Evolutionary conservation across 2,329 filamentous ascomycete genomes (phyloP), one percentile per base, ranked within the genome.

Genomic region (Pseudophaeomoniella oleicola): DNA sequence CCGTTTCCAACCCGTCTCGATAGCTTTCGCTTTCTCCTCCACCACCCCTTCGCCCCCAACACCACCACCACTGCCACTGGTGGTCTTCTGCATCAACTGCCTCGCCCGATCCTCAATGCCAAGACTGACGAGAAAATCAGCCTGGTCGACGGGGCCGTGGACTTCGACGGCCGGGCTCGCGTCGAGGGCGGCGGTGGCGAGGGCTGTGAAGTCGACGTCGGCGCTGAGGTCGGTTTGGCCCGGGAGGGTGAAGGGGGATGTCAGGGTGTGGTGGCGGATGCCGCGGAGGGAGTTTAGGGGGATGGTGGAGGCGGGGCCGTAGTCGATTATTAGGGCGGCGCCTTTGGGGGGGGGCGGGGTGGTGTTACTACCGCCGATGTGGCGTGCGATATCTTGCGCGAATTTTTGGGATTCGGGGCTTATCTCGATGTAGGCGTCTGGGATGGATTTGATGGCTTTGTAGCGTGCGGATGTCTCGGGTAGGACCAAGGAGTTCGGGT

Each of bases 241-340:
- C 0, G 90, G 82, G 4, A 74, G 67, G 1, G 72, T 68, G 49
- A 98, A 85, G 3, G 90, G 85, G 15, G 77, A 86, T 32, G 93
- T 81, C 16, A 71, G 68, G 16, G 67, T 64, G 60, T 98, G 90
- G 11, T 69, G 65, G 22, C 77, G 73, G 56, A 98, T 96, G 15
- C 90, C 90, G 19, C 90, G 81, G 15, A 98, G 70, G 0, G 86
- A 92, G 66, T 94, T 93, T 41, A 81, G 66, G 2, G 90, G 90
- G 34, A 98, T 77, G 0, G 72, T 81, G 39, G 76, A 67, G 3
- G 75, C 59, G 3, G 88, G 81, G 13, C 90, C 90, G 59, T 98
- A 98, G 62, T 98, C 90, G 32, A 98, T 75, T 47, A 98, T 84
- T n/a, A 98, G 67, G 1, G 88, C 90, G 5, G 87, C 90, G 35